Base-by-base conservation (phyloP, 805 yeast species). In the Lachancea fermentati region DNA sequence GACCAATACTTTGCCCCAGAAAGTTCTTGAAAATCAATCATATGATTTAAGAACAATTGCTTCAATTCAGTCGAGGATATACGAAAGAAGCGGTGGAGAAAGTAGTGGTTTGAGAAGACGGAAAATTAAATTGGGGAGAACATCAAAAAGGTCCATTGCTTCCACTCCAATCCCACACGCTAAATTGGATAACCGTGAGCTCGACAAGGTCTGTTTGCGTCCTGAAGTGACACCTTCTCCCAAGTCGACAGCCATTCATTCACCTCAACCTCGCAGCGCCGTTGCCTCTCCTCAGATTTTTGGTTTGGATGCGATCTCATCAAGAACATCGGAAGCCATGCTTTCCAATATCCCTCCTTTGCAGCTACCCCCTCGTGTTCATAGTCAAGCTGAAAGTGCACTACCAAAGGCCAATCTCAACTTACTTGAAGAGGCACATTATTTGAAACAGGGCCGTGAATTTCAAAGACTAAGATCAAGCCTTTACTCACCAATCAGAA, bases 1-100 rank as follows among this genome's bases (percentile, higher is more conserved):
- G 13, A 11, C 7, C 11, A 60, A 59, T 39, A 34, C 47, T 5
- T 42, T 59, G 30, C 58, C 64, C 7, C 47, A 45, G 30, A 43
- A 48, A 22, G 52, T 54, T 3, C 34, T 62, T 15, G 50, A 50
- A 12, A 43, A 47, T 13, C 47, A 52, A 17, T 42, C 48, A 4
- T 55, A 53, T 30, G 49, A 54, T 31, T 43, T 62, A 22, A 42
- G 44, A 25, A 48, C 55, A n/a, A 60, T 63, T 19, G 54, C 63
- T 1, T 41, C 47, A 4, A 55, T 63, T 32, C 67, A 63, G 42
- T 51, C 52, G 34, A 52, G 56, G 22, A 48, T 63, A 13, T 59
- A 51, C 37, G 60, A 58, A 41, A 50, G 63, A 45, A 48, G 55
- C 31, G 34, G 42, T 15, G 58, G 57, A 19, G 55, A 55, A 32